Evolutionary conservation across 2,329 filamentous ascomycete species (phyloP).

Genomic region (Epichloe festucae): DNA sequence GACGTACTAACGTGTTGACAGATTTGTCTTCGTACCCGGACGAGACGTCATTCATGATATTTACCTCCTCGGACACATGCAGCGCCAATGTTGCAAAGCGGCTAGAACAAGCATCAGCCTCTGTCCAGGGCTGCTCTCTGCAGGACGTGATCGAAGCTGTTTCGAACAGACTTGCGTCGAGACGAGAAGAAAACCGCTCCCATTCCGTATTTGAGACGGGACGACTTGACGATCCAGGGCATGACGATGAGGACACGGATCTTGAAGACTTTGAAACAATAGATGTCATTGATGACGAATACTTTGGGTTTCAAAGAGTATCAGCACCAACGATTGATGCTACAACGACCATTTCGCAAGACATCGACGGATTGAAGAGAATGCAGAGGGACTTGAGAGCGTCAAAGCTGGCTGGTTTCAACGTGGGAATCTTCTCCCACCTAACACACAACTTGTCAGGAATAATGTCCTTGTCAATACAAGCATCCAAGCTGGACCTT

Average conservation of each 20-base stretch:
- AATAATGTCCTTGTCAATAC: constrained; percentile 54
- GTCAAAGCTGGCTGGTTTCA: constrained; percentile 55
- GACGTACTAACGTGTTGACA: constrained; percentile 5
- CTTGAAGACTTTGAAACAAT: not conserved
- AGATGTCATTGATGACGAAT: constrained; percentile 1
- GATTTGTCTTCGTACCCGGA: constrained; percentile 26
- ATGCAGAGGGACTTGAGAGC: constrained; percentile 28
- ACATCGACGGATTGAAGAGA: not conserved
- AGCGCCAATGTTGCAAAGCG: constrained; percentile 26
- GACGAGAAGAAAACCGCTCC: not conserved
- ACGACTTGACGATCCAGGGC: not conserved
- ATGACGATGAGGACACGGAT: not conserved
- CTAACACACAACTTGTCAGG: constrained; percentile 26
- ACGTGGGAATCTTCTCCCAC: constrained; percentile 47
- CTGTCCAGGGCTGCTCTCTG: constrained; percentile 9
- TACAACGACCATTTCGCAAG: not conserved
- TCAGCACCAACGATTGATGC: not conserved
- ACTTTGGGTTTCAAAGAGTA: constrained; percentile 2
- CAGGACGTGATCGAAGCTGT: constrained; percentile 4
- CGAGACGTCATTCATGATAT: constrained; percentile 28
- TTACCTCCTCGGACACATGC: constrained; percentile 24
- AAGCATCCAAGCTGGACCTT: constrained; percentile 56
- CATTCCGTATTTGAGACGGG: not conserved
- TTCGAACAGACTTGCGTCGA: not conserved
- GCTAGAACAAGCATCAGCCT: constrained; percentile 26